A percentile compares a stretch with the other conserved stretches of the same genome.
Conservation (phyloP, 139 green algal genomes). For the Picochlorum sp. region DNA sequence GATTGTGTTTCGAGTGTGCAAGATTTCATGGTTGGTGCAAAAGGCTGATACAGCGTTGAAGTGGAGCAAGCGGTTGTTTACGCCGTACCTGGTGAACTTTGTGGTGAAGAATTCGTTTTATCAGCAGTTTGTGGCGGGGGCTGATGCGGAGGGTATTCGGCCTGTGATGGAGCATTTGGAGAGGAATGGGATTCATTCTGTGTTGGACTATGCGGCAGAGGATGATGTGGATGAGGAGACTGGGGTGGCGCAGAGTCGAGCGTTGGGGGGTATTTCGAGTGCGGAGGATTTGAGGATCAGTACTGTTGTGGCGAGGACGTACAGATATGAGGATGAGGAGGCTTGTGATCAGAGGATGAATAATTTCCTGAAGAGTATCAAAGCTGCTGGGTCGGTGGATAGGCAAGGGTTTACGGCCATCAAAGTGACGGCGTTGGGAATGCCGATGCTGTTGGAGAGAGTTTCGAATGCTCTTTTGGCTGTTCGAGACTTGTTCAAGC, state of each 20-base stretch:
- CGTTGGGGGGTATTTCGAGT: not conserved
- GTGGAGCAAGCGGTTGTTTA: constrained; percentile 41
- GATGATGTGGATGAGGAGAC: constrained; percentile 32
- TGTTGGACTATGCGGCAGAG: constrained; percentile 61
- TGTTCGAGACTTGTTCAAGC: constrained; percentile 53
- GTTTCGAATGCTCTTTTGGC: constrained; percentile 40
- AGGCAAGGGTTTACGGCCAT: constrained; percentile 69
- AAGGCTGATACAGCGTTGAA: constrained; percentile 48
- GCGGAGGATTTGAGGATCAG: not conserved
- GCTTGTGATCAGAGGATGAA: constrained; percentile 58
- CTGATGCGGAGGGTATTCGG: constrained; percentile 42
- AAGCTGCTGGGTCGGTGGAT: constrained; percentile 41
- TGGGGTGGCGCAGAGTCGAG: not conserved
- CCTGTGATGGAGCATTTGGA: constrained; percentile 37
- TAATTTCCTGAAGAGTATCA: constrained; percentile 54
- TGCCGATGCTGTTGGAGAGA: constrained; percentile 67
- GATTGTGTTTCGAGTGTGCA: constrained; percentile 35
- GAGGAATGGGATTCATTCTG: constrained; percentile 31
- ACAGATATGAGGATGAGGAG: constrained; percentile 56
- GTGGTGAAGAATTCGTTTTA: constrained; percentile 70
- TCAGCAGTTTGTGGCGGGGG: constrained; percentile 75
- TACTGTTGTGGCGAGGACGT: constrained; percentile 46
- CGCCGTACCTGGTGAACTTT: constrained; percentile 34
- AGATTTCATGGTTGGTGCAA: constrained; percentile 31
- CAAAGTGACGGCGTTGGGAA: constrained; percentile 81